Conservation (phyloP, 2,329 filamentous ascomycete species). For the Trichophyton mentagrophytes region DNA sequence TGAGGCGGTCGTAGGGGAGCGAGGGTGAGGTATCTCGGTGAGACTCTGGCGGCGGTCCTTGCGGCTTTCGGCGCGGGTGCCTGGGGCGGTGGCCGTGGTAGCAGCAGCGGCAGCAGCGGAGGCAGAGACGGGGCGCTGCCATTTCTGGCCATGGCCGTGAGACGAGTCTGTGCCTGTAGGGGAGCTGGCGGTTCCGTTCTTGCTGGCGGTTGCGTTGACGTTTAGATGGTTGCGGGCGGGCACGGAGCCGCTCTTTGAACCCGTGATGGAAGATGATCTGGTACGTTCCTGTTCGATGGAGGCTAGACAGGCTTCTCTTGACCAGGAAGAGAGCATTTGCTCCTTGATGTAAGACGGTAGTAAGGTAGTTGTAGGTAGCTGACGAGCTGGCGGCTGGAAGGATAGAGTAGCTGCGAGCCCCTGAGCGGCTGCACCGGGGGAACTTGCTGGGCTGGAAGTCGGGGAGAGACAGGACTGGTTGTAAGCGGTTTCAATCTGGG, state of each 20-base stretch:
- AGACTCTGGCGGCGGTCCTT: conserved; percentile 26
- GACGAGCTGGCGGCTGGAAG: background rate
- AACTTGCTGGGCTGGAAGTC: conserved; percentile 55
- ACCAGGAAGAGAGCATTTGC: conserved; percentile 69
- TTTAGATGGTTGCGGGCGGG: conserved; percentile 18
- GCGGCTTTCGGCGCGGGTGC: conserved; percentile 15
- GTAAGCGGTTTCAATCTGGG: conserved; percentile 62
- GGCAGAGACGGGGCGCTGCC: conserved; percentile 13
- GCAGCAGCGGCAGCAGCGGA: conserved; percentile 2
- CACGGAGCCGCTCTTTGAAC: conserved; percentile 44
- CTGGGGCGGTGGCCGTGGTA: no score
- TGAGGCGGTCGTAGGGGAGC: conserved; percentile 21
- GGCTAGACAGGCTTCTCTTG: conserved; percentile 57
- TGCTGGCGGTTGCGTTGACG: conserved; percentile 15
- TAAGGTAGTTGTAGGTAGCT: conserved; percentile 28
- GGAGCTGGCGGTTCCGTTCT: conserved; percentile 20
- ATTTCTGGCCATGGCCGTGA: background rate
- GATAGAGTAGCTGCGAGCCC: conserved; percentile 41
- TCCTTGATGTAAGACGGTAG: conserved; percentile 57
- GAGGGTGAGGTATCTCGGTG: conserved; percentile 24
- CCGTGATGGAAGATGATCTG: conserved; percentile 61
- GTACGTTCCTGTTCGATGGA: conserved; percentile 53
- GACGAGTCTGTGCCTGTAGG: conserved; percentile 17
- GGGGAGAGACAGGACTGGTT: conserved; percentile 43
- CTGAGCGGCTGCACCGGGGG: conserved; percentile 50